phyloP scores from a whole-genome alignment of 768 basidiomycete genomes.

The Collybiopsis luxurians region DNA sequence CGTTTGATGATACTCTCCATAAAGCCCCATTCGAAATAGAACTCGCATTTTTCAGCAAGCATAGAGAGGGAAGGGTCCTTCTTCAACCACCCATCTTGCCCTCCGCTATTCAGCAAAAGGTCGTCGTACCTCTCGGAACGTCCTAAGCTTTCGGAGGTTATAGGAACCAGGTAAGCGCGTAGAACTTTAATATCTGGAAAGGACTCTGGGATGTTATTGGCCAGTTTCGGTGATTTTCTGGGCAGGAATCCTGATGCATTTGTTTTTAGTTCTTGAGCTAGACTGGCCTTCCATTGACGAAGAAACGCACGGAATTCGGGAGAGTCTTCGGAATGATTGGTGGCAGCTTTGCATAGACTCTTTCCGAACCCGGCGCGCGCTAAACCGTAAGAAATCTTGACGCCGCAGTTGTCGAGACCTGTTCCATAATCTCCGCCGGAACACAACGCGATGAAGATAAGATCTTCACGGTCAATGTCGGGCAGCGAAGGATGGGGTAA shows the following conservation, averaged over 20 bases:
- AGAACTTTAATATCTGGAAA: constrained; percentile 78
- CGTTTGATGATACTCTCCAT: constrained; percentile 70
- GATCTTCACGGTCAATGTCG: constrained; percentile 50
- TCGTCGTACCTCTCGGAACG: constrained; percentile 31
- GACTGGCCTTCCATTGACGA: constrained; percentile 56
- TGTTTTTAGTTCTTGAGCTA: constrained; percentile 64
- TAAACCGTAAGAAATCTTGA: constrained; percentile 70
- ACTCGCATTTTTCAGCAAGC: constrained; percentile 77
- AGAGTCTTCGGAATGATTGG: constrained; percentile 42
- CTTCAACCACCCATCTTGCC: constrained; percentile 43
- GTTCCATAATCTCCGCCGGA: constrained; percentile 90
- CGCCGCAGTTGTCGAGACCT: constrained; percentile 66
- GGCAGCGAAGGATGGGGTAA: constrained; percentile 41
- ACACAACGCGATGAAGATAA: constrained; percentile 80
- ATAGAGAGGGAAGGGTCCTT: constrained; percentile 66
- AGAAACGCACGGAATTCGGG: constrained; percentile 52
- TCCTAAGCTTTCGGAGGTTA: constrained; percentile 65
- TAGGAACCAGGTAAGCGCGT: constrained; percentile 73
- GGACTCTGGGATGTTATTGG: constrained; percentile 57
- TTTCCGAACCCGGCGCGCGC: constrained; percentile 83
- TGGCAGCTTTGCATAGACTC: constrained; percentile 45
- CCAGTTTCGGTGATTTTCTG: constrained; percentile 61
- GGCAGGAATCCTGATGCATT: constrained; percentile 64
- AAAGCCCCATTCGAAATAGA: constrained; percentile 21
- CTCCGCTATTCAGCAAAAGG: constrained; percentile 12